Evolutionary conservation across 2,329 filamentous ascomycete genomes (phyloP).

Genomic region (Aspergillus luchuensis): DNA sequence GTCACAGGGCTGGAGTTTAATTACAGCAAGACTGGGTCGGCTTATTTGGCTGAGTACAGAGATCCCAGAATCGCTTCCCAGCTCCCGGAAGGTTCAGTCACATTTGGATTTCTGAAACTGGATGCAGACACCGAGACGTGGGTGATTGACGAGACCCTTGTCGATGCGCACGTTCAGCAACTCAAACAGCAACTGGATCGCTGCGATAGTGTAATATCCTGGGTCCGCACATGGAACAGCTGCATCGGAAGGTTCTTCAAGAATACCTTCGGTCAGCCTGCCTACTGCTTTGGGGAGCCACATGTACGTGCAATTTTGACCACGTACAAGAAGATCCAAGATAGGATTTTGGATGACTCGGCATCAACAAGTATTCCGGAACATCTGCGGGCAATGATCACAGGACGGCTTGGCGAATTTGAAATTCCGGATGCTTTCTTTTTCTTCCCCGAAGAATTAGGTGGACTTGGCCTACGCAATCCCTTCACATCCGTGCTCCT

Average conservation of each 20-base stretch:
- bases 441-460: slow-evolving; percentile 50
- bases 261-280: slow-evolving; percentile 54
- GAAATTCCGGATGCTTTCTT: slow-evolving; percentile 52
- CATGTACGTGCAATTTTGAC: slow-evolving; percentile 54
- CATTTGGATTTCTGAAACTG: slow-evolving; percentile 55
- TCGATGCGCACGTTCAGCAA: slow-evolving; percentile 44
- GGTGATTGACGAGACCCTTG: slow-evolving; percentile 42
- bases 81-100: slow-evolving; percentile 54
- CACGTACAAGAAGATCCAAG: slow-evolving; percentile 51
- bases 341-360: slow-evolving; percentile 41
- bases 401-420: slow-evolving; percentile 50
- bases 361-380: slow-evolving; percentile 47
- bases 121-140: slow-evolving; percentile 38
- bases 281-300: slow-evolving; percentile 52
- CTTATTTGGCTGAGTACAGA: slow-evolving; percentile 41
- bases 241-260: slow-evolving; percentile 56
- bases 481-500: slow-evolving; percentile 49
- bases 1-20: slow-evolving; percentile 50
- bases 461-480: slow-evolving; percentile 51
- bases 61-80: slow-evolving; percentile 27
- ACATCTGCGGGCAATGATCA: slow-evolving; percentile 54
- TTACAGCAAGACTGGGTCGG: slow-evolving; percentile 52
- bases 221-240: slow-evolving; percentile 59
- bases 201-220: slow-evolving; percentile 55
- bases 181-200: slow-evolving; percentile 43